Base-by-base conservation (phyloP, 345 rosid species). In the Euphorbia lathyris region DNA sequence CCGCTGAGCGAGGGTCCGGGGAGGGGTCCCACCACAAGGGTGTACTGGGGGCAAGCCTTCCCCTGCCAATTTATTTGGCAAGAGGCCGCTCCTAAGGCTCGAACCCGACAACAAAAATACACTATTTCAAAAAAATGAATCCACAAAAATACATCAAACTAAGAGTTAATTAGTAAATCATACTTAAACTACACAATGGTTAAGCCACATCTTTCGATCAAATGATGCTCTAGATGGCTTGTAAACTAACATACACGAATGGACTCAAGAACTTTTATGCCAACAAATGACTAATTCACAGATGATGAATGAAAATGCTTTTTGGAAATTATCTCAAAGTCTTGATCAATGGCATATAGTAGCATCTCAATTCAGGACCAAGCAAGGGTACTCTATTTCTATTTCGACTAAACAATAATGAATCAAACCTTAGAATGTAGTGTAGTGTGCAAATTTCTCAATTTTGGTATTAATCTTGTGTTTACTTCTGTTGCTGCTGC, bases 401-500 rank as follows among this genome's bases (percentile, higher is more conserved):
- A 59, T 10, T 38, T 52, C n/a, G 22, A 23, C 34, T 69, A 65
- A 42, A 72, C 43, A 13, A 17, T 26, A 57, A 25, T 19, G 19
- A 80, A 25, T 47, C 75, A 77, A 70, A 95, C 98, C 99, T 92
- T 95, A 58, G 91, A 70, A 66, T 87, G 82, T 32, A 92, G 72
- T n/a, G 99, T 74, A 78, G 79, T 57, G 38, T 84, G 91, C 87
- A 95, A 81, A 73, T 70, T 82, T 78, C 82, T 85, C 85, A 92
- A 75, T 68, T 85, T 86, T 27, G 99, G 96, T 55, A 92, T 74
- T 53, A 95, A 83, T 79, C 96, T 92, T 7, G 91, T 87, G 77
- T 95, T 95, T 66, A 85, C 84, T 85, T 92, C 98, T 69, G 68
- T 83, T 47, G 92, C 98, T 71, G 98, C 97, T 59, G 99, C 98